Percentiles rank a stretch among this genome's conserved stretches.
Evolutionary conservation across 1,284 basidiomycete species (phyloP).

Genomic region (Xerocomus amazonicus): DNA sequence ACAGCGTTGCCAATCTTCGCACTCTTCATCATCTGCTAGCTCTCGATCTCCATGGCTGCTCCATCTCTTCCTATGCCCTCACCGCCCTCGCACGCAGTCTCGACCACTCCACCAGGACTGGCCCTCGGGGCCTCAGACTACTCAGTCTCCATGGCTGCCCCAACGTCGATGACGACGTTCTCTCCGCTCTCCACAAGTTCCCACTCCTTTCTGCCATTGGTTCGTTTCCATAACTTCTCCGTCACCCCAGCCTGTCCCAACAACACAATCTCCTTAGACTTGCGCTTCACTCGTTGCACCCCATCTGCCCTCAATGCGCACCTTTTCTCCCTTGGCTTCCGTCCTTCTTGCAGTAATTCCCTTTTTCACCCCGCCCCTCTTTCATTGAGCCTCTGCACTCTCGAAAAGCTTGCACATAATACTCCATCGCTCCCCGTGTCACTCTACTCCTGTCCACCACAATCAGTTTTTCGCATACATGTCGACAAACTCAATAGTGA

Average conservation of each 20-base stretch:
- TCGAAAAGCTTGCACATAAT: conserved; percentile 22
- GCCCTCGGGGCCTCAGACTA: conserved; percentile 42
- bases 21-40: conserved; percentile 51
- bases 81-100: conserved; percentile 39
- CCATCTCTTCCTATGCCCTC: conserved; percentile 51
- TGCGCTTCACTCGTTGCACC: conserved; percentile 33
- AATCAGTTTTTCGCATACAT: conserved; percentile 30
- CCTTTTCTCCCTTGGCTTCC: conserved; percentile 24
- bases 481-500: conserved; percentile 14
- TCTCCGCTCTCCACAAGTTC: conserved; percentile 35
- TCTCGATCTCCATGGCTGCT: conserved; percentile 56
- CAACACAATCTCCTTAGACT: conserved; percentile 15
- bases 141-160: conserved; percentile 41
- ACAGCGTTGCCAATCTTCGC: conserved; percentile 47
- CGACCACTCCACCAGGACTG: conserved; percentile 17
- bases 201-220: conserved; percentile 44
- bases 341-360: conserved; percentile 17
- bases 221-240: conserved; percentile 26
- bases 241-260: conserved; percentile 1
- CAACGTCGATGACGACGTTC: conserved; percentile 34
- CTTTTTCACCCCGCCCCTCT: conserved; percentile 29
- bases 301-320: conserved; percentile 10
- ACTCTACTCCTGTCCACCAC: conserved; percentile 28
- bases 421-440: conserved; percentile 14
- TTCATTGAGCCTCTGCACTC: conserved; percentile 24